Conservation (phyloP, 169 alveolate species). For the Perkinsus olseni region DNA sequence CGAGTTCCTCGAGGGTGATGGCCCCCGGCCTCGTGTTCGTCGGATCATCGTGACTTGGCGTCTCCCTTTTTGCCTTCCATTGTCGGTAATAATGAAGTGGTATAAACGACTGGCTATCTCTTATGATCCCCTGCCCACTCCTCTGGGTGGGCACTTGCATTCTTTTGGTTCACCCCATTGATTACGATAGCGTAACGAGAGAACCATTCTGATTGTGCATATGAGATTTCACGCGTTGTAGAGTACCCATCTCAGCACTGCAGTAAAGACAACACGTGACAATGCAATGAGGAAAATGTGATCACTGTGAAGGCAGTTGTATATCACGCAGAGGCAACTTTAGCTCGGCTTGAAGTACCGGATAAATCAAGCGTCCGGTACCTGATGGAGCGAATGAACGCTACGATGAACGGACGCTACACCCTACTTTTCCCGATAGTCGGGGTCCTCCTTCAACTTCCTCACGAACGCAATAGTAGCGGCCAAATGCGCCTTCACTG, state of each 20-base stretch:
- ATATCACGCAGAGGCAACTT: background rate
- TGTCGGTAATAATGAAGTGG: too few species aligned
- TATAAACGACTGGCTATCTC: too few species aligned
- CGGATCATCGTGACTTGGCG: too few species aligned
- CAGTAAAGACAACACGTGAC: background rate
- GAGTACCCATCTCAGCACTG: background rate
- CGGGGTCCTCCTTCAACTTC: background rate
- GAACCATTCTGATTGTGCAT: too few species aligned
- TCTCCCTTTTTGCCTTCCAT: too few species aligned
- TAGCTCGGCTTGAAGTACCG: background rate
- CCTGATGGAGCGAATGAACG: background rate
- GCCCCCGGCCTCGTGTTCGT: too few species aligned
- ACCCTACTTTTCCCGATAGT: background rate
- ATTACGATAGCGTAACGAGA: too few species aligned
- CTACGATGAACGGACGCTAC: background rate
- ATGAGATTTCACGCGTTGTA: background rate
- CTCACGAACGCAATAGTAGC: background rate
- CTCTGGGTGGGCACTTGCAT: too few species aligned
- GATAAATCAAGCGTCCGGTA: background rate
- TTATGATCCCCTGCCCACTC: too few species aligned
- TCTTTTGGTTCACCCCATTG: too few species aligned
- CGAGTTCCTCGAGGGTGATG: too few species aligned
- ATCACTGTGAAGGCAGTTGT: background rate
- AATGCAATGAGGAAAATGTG: background rate
- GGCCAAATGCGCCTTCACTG: background rate